Evolutionary conservation across 148 eudicot species (phyloP).

Genomic region (Amaranthus cruentus): DNA sequence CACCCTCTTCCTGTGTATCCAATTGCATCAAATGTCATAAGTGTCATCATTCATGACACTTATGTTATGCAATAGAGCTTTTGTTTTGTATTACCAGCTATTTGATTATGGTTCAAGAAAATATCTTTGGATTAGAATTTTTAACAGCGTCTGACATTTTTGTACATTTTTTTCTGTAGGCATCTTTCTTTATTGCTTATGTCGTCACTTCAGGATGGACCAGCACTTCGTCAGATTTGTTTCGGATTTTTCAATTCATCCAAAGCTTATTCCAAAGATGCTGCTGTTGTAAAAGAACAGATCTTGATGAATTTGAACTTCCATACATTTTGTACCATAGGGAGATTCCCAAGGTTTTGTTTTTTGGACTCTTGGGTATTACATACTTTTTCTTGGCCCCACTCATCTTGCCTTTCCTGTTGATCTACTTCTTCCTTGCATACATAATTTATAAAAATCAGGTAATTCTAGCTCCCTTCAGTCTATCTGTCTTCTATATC

Average conservation of each 20-base stretch:
- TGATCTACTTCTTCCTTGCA: constrained; percentile 53
- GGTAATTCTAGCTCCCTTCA: constrained; percentile 32
- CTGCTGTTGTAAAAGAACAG: constrained; percentile 33
- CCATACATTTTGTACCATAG: constrained; percentile 48
- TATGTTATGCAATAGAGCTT: neutral
- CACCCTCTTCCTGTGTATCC: no score
- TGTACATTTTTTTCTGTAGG: constrained; percentile 33
- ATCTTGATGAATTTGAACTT: constrained; percentile 33
- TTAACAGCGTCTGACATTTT: neutral
- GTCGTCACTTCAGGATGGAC: constrained; percentile 78
- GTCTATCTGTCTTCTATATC: neutral
- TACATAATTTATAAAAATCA: constrained; percentile 61
- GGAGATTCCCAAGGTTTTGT: constrained; percentile 54
- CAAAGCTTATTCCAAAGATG: constrained; percentile 39
- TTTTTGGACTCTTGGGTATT: constrained; percentile 65
- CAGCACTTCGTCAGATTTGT: constrained; percentile 51
- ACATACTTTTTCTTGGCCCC: constrained; percentile 74
- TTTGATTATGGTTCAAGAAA: neutral
- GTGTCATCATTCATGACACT: neutral
- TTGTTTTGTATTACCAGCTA: constrained; percentile 1
- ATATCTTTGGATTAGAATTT: neutral
- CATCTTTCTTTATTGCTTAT: constrained; percentile 69
- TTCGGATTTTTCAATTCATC: constrained; percentile 45
- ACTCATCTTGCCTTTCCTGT: constrained; percentile 58
- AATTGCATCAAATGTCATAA: no score